A percentile compares a stretch with the other conserved stretches of the same genome.
Evolutionary conservation across 805 yeast genomes (phyloP).

Genomic region (Metschnikowia dekortorum): DNA sequence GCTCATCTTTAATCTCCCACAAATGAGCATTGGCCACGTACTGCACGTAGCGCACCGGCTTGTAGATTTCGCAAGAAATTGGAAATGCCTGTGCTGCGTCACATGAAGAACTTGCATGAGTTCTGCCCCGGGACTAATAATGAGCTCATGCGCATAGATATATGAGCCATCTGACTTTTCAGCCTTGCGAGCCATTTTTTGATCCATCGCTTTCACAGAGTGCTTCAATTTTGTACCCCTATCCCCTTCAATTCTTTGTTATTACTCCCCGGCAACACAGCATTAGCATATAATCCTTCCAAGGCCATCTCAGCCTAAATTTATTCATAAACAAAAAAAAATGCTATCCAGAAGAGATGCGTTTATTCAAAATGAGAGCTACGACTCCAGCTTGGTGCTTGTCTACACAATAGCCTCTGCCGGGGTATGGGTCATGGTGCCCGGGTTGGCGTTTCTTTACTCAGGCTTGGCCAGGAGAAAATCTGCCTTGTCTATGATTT

Average conservation of each 20-base stretch:
- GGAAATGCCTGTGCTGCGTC: constrained; percentile 3
- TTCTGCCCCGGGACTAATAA: constrained; percentile 1
- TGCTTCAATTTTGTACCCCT: background rate
- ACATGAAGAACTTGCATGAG: constrained; percentile 1
- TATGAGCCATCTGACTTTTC: background rate
- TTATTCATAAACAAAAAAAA: background rate
- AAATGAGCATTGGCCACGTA: constrained; percentile 10
- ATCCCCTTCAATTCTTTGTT: background rate
- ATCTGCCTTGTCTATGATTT: constrained; percentile 81
- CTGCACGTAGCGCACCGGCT: constrained; percentile 8
- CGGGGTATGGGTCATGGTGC: constrained; percentile 85
- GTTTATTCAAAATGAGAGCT: constrained; percentile 31
- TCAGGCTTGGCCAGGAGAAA: constrained; percentile 89
- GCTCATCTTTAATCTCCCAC: constrained; percentile 13
- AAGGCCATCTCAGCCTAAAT: background rate
- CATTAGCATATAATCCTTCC: background rate
- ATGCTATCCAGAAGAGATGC: constrained; percentile 27
- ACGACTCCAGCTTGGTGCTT: constrained; percentile 16
- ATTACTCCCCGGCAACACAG: background rate
- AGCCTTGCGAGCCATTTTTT: constrained; percentile 1
- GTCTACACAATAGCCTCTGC: constrained; percentile 59
- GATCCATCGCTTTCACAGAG: background rate
- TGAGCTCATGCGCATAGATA: constrained; percentile 1
- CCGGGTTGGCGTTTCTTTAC: constrained; percentile 89
- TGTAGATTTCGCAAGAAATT: constrained; percentile 1